Conservation (phyloP, 495 filamentous ascomycete genomes). For the Neurospora sp. region DNA sequence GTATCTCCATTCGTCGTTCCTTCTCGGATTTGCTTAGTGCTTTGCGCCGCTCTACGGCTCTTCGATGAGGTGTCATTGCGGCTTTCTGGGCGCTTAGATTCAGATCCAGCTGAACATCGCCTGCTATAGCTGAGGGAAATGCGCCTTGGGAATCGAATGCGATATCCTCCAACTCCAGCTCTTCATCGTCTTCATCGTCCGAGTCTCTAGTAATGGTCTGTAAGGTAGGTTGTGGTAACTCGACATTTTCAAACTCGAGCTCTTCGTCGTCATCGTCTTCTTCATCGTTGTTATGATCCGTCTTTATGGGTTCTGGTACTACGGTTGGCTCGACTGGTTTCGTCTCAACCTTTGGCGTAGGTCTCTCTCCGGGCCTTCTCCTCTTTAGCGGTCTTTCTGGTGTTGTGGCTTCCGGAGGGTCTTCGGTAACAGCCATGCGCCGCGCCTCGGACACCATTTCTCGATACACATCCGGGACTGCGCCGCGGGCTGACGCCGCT, state of each 20-base stretch:
- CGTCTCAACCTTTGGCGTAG: constrained; percentile 2
- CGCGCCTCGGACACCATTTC: constrained; percentile 12
- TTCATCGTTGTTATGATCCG: constrained; percentile 12
- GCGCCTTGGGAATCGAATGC: constrained; percentile 14
- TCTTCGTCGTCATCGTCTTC: constrained; percentile 24
- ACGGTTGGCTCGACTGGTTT: constrained; percentile 1
- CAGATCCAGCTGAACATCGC: constrained; percentile 49
- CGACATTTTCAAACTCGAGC: constrained; percentile 29
- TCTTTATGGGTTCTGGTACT: background rate
- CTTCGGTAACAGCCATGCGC: background rate
- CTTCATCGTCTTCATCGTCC: constrained; percentile 24
- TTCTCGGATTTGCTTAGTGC: constrained; percentile 61
- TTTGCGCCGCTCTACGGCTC: constrained; percentile 40
- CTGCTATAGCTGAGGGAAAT: constrained; percentile 11
- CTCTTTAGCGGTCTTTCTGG: constrained; percentile 28
- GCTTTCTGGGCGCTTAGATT: constrained; percentile 36
- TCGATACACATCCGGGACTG: constrained; percentile 9
- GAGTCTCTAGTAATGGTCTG: constrained; percentile 19
- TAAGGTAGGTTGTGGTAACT: constrained; percentile 14
- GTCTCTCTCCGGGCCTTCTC: constrained; percentile 31
- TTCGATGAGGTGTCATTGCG: constrained; percentile 19
- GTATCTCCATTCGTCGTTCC: constrained; percentile 59
- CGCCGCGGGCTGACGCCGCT: background rate
- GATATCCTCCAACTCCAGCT: constrained; percentile 27
- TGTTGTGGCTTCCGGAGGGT: background rate